phyloP scores from a whole-genome alignment of 176 grass and related monocot genomes.

The Cenchrus americanus region DNA sequence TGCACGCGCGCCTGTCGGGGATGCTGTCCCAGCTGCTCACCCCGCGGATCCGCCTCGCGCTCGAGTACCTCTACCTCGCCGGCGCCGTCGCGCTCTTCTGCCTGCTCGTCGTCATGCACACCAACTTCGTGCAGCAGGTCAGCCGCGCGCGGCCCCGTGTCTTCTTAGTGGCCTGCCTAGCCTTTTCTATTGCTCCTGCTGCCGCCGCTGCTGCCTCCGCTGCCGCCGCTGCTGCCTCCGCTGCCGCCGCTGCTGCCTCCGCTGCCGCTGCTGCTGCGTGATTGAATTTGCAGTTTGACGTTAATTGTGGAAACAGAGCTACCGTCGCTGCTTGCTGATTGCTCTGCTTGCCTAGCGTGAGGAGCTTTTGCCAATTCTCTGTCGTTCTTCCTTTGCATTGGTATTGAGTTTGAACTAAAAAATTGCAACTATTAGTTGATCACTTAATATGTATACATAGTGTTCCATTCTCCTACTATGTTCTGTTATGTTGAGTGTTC shows the following conservation, averaged over 20 bases:
- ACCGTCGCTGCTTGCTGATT: neutral
- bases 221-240: too few relatives aligned
- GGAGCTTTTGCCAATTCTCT: neutral
- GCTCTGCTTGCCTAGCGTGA: neutral
- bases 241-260: neutral
- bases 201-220: too few relatives aligned
- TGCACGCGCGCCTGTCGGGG: slow-evolving; percentile 91
- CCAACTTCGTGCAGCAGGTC: slow-evolving; percentile 99
- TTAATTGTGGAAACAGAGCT: neutral
- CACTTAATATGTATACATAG: neutral
- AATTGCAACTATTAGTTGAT: neutral
- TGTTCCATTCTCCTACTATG: neutral
- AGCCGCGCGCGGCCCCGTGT: neutral
- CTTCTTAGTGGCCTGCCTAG: neutral
- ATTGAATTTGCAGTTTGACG: too few relatives aligned
- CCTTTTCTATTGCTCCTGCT: neutral
- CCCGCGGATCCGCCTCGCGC: slow-evolving; percentile 84
- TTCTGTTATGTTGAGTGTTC: neutral
- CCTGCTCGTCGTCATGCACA: slow-evolving; percentile 97
- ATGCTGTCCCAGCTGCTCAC: slow-evolving; percentile 98
- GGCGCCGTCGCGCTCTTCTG: slow-evolving; percentile 86
- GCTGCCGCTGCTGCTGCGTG: too few relatives aligned
- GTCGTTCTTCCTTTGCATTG: neutral
- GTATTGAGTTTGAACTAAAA: slow-evolving; percentile 18
- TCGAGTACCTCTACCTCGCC: slow-evolving; percentile 88